These are phyloP conservation scores for Melaleuca quinquenervia DNA, from an alignment of 345 rosid species.

Conservation along the genomic window DNA sequence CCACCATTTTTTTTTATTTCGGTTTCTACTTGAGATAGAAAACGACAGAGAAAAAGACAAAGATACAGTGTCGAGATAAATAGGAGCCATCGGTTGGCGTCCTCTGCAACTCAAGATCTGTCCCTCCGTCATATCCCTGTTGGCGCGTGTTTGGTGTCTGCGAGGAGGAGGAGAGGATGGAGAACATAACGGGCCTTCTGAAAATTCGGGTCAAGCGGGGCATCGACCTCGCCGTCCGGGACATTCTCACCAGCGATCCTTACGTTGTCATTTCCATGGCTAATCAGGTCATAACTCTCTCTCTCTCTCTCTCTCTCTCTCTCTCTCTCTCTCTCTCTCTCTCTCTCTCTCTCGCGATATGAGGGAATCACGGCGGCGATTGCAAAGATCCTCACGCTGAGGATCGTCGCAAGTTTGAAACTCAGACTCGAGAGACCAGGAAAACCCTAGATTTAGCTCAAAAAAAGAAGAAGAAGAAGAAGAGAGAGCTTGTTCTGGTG, in stretches of 20 bases:
- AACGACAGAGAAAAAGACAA: not conserved
- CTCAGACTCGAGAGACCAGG: not conserved
- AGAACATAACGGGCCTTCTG: conserved; percentile 24
- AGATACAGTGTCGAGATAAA: not conserved
- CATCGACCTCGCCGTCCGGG: conserved; percentile 30
- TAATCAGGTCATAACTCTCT: conserved; percentile 16
- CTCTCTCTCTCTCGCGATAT: no score
- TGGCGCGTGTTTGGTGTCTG: not conserved
- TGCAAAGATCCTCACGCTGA: not conserved
- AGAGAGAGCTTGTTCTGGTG: not conserved
- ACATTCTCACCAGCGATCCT: conserved; percentile 39
- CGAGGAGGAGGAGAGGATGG: conserved; percentile 13
- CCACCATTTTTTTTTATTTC: not conserved
- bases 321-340: not conserved
- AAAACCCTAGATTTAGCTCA: not conserved
- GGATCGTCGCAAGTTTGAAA: not conserved
- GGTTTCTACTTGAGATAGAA: not conserved
- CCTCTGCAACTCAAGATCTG: not conserved
- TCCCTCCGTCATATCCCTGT: not conserved
- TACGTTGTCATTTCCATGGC: conserved; percentile 35
- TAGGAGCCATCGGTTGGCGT: not conserved
- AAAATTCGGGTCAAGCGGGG: conserved; percentile 32
- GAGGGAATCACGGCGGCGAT: not conserved
- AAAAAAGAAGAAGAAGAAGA: no score
- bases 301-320: not conserved